Percentiles rank a stretch among this genome's conserved stretches.
phyloP scores from a whole-genome alignment of 1,284 basidiomycete species.

The Sporisorium sorghi region DNA sequence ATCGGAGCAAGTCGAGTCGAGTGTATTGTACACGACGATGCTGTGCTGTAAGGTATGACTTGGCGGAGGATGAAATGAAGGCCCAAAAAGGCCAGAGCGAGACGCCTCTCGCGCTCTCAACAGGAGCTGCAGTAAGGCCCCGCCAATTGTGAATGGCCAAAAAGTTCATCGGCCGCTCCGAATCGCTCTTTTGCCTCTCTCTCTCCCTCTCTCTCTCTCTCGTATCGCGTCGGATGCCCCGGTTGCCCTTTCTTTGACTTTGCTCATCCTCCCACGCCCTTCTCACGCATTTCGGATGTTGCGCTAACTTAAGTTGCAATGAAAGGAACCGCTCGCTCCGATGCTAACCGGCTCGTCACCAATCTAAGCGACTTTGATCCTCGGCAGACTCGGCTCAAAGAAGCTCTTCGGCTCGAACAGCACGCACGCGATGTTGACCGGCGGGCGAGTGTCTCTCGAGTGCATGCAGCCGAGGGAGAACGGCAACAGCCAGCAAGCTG shows the following conservation, averaged over 20 bases:
- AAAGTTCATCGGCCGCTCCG: conserved; percentile 12
- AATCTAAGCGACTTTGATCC: neutral
- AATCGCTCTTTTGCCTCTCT: neutral
- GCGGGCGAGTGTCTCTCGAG: neutral
- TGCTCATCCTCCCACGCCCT: neutral
- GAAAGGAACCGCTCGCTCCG: no score
- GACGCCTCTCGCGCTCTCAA: no score
- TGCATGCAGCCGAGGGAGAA: neutral
- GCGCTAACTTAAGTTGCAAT: neutral
- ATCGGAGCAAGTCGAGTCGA: neutral
- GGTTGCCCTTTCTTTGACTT: neutral
- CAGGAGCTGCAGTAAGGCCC: no score
- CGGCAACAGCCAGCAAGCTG: neutral
- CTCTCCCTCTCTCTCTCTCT: no score
- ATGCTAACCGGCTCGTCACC: neutral
- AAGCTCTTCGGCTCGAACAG: neutral
- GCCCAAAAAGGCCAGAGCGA: neutral
- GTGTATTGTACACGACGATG: no score
- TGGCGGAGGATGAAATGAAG: neutral
- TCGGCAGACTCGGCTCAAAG: neutral
- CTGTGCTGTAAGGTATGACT: neutral
- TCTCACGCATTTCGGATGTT: neutral
- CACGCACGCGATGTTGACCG: neutral
- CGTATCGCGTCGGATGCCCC: neutral
- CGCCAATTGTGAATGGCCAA: no score